phyloP scores from a whole-genome alignment of 192 early-diverging fungal species.

The Backusella macrospora region DNA sequence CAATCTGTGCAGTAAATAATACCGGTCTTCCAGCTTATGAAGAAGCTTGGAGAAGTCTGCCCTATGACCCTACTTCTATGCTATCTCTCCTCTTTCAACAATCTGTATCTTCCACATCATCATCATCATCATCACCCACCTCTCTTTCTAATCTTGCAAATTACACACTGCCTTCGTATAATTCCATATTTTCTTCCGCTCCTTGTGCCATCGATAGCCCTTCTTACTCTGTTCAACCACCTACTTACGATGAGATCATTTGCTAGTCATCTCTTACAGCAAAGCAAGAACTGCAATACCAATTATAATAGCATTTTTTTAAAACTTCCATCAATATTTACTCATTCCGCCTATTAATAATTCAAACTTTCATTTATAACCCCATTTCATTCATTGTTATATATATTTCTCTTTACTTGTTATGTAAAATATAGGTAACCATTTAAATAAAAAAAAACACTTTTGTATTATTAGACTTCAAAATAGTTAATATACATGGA shows the following conservation, averaged over 20 bases:
- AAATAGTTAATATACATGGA: background rate
- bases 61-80: conserved; percentile 32
- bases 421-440: background rate
- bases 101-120: background rate
- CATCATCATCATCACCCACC: background rate
- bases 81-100: conserved; percentile 18
- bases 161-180: conserved; percentile 10
- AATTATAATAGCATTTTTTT: background rate
- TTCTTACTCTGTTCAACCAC: background rate
- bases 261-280: background rate
- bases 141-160: background rate
- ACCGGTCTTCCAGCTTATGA: conserved; percentile 37
- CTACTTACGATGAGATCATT: conserved; percentile 21
- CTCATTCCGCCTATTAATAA: background rate
- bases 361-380: conserved; percentile 2
- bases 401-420: background rate
- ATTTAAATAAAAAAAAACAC: background rate
- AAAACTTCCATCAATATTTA: background rate
- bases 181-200: conserved; percentile 7
- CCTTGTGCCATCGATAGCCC: background rate
- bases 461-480: background rate
- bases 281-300: background rate
- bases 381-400: background rate
- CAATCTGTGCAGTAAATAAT: conserved; percentile 29
- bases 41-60: conserved; percentile 24